Percentiles rank a stretch among this genome's conserved stretches.
These are phyloP conservation scores for Lagenidium giganteum DNA, from an alignment of 352 stramenopile species.

Conservation along the genomic window DNA sequence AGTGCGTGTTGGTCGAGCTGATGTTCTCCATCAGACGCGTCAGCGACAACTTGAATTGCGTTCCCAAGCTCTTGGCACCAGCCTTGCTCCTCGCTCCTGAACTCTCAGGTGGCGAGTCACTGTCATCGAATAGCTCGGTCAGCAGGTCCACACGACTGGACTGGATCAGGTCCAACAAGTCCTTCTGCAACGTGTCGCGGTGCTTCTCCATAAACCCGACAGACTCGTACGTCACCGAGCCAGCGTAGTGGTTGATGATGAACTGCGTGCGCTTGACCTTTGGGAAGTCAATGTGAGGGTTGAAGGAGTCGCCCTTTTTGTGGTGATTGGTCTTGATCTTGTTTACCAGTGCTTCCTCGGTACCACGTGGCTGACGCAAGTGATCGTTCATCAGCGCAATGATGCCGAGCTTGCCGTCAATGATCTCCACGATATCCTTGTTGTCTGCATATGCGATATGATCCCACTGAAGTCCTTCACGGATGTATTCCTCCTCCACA, in stretches of 20 bases:
- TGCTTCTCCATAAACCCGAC: conserved; percentile 97
- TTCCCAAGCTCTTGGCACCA: conserved; percentile 67
- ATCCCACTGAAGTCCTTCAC: conserved; percentile 96
- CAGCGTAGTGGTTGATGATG: conserved; percentile 95
- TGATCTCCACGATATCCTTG: conserved; percentile 96
- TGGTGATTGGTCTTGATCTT: conserved; percentile 84
- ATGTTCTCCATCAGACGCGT: conserved; percentile 87
- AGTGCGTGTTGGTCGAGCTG: conserved; percentile 77
- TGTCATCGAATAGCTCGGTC: conserved; percentile 70
- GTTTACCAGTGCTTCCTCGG: conserved; percentile 84
- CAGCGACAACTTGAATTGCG: conserved; percentile 83
- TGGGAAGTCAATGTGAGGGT: conserved; percentile 79
- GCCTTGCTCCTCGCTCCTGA: conserved; percentile 45
- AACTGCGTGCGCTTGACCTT: conserved; percentile 91
- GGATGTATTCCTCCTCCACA: conserved; percentile 97
- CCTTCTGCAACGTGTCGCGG: conserved; percentile 93
- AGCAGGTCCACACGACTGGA: conserved; percentile 61
- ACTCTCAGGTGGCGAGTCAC: conserved; percentile 29
- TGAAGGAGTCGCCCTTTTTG: conserved; percentile 60
- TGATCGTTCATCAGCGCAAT: conserved; percentile 89
- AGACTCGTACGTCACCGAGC: conserved; percentile 92
- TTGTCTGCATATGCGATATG: conserved; percentile 99
- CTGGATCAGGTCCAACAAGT: conserved; percentile 88
- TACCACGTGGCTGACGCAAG: conserved; percentile 77
- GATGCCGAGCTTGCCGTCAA: conserved; percentile 89